phyloP scores from a whole-genome alignment of 1,139 yeast species.

The Zhuliangozyma parablackwelliae region DNA sequence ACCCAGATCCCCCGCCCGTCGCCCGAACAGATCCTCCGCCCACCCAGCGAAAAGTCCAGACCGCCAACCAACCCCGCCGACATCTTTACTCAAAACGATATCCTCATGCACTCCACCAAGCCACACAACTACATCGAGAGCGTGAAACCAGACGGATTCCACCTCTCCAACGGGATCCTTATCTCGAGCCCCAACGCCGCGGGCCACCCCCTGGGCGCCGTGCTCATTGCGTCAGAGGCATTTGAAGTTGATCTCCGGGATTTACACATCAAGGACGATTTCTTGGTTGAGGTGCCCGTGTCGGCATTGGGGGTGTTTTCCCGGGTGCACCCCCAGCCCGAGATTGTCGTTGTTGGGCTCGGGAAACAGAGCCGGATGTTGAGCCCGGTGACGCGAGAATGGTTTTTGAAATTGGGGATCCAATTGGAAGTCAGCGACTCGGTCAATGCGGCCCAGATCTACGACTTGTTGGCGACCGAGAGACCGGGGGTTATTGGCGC shows the following conservation, averaged over 20 bases:
- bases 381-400: constrained; percentile 47
- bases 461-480: constrained; percentile 75
- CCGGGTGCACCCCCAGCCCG: constrained; percentile 72
- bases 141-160: constrained; percentile 37
- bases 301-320: constrained; percentile 46
- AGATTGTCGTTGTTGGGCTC: constrained; percentile 65
- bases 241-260: constrained; percentile 51
- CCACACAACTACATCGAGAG: constrained; percentile 45
- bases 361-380: constrained; percentile 63
- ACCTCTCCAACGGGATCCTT: constrained; percentile 33
- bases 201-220: constrained; percentile 46
- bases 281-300: constrained; percentile 36
- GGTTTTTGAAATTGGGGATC: constrained; percentile 56
- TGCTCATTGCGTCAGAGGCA: constrained; percentile 61
- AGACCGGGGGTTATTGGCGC: constrained; percentile 71
- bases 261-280: constrained; percentile 38
- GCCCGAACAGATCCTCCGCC: constrained; percentile 12
- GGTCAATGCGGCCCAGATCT: constrained; percentile 63
- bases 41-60: constrained; percentile 38
- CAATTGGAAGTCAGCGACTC: constrained; percentile 68
- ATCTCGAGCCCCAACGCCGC: constrained; percentile 45
- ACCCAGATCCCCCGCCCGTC: constrained; percentile 7
- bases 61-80: constrained; percentile 45
- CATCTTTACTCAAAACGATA: constrained; percentile 41
- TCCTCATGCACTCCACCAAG: constrained; percentile 39